phyloP scores from a whole-genome alignment of 208 protist species.

The Crithidia expoeki region DNA sequence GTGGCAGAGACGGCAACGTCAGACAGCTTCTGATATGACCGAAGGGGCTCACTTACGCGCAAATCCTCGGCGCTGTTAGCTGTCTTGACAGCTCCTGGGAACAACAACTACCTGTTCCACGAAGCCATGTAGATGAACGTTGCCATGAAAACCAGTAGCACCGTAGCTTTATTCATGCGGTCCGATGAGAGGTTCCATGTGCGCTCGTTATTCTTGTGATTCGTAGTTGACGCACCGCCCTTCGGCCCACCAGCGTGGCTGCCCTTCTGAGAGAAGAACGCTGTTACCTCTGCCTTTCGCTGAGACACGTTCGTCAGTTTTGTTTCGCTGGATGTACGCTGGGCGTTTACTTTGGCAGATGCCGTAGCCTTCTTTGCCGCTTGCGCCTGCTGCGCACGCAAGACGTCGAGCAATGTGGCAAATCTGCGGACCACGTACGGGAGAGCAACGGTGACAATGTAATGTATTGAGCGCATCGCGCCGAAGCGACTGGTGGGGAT shows the following conservation, averaged over 20 bases:
- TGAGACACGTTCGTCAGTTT: background rate
- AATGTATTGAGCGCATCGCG: slow-evolving; percentile 20
- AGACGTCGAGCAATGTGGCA: slow-evolving; percentile 3
- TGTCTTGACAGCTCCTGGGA: background rate
- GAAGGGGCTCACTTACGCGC: background rate
- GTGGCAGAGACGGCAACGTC: slow-evolving; percentile 22
- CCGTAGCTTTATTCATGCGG: slow-evolving; percentile 2
- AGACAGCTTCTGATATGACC: slow-evolving; percentile 18
- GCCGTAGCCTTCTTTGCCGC: slow-evolving; percentile 17
- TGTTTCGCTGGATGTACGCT: background rate
- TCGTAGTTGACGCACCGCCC: background rate
- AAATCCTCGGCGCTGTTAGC: background rate
- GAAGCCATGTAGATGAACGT: slow-evolving; percentile 23
- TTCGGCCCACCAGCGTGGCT: background rate
- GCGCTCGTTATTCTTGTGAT: background rate
- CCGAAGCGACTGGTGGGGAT: slow-evolving; percentile 11
- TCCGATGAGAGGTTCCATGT: background rate
- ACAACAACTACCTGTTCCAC: background rate
- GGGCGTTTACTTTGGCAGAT: background rate
- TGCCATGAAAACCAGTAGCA: slow-evolving; percentile 17
- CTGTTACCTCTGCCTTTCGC: background rate
- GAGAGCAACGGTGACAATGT: slow-evolving; percentile 16
- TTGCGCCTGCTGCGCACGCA: slow-evolving; percentile 19
- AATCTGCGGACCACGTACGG: slow-evolving; percentile 21
- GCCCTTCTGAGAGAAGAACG: background rate